A percentile compares a stretch with the other conserved stretches of the same genome.
These are phyloP conservation scores for Lycium barbarum DNA, from an alignment of 257 asterid genomes.

Conservation along the genomic window DNA sequence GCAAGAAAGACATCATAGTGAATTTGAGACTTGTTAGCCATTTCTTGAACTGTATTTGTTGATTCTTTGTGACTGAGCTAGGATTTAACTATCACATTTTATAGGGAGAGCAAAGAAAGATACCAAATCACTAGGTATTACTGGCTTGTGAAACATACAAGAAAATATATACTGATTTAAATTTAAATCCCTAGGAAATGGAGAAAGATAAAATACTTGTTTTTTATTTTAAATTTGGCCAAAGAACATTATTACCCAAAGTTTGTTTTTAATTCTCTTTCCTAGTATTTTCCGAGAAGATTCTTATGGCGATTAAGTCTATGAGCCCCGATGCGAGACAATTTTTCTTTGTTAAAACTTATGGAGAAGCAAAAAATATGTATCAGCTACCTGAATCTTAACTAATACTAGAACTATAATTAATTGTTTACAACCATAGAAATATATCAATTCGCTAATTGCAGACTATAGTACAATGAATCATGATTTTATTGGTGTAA, in stretches of 20 bases:
- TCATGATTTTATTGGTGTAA: no score
- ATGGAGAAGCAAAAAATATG: neutral
- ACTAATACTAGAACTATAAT: no score
- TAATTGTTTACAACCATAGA: no score
- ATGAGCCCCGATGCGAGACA: neutral
- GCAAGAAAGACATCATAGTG: neutral
- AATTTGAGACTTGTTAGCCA: neutral
- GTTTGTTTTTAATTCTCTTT: neutral
- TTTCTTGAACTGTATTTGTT: neutral
- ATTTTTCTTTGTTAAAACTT: neutral
- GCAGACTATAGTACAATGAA: no score
- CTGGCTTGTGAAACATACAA: neutral
- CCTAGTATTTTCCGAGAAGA: neutral
- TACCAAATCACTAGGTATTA: neutral
- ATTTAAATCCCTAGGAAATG: neutral
- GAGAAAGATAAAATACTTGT: neutral
- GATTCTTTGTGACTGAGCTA: neutral
- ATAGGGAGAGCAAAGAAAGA: neutral
- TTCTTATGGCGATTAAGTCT: neutral
- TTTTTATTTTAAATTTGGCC: neutral
- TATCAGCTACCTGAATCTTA: neutral
- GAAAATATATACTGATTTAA: neutral
- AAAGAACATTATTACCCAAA: neutral
- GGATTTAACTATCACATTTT: neutral
- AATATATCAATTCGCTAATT: no score